phyloP scores from a whole-genome alignment of 495 filamentous ascomycete genomes.

The Talaromyces thailandensis region DNA sequence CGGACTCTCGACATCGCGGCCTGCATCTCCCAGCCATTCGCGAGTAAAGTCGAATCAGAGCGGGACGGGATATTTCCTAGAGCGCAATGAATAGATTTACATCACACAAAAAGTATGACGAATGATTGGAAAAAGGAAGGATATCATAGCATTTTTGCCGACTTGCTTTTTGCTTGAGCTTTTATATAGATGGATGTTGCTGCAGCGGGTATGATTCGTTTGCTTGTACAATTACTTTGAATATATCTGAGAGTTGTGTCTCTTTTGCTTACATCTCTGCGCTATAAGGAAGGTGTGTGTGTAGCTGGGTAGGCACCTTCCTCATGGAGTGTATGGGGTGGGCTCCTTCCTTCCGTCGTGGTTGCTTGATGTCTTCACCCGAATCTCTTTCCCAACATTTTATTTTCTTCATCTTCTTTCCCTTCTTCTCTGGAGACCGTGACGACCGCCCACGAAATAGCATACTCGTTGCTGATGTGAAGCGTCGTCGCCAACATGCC shows the following conservation, averaged over 20 bases:
- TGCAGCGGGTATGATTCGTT: neutral
- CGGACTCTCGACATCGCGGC: conserved; percentile 54
- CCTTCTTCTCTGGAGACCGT: neutral
- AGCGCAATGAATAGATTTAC: conserved; percentile 2
- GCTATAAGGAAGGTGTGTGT: neutral
- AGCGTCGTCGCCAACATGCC: neutral
- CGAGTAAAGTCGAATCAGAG: conserved; percentile 33
- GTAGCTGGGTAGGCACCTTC: neutral
- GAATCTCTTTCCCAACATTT: neutral
- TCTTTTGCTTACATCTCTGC: neutral
- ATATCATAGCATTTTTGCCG: neutral
- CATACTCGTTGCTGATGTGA: neutral
- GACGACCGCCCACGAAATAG: neutral
- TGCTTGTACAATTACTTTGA: neutral
- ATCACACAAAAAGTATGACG: neutral
- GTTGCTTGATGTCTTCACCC: neutral
- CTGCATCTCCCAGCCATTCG: conserved; percentile 52
- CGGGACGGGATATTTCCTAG: conserved; percentile 5
- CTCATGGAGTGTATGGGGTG: neutral
- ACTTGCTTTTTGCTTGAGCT: neutral
- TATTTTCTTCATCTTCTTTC: neutral
- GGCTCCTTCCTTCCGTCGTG: neutral
- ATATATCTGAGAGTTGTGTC: neutral
- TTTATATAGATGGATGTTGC: neutral
- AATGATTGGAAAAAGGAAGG: neutral